Evolutionary conservation across 2,329 filamentous ascomycete species (phyloP).

Genomic region (Fusarium sp.): DNA sequence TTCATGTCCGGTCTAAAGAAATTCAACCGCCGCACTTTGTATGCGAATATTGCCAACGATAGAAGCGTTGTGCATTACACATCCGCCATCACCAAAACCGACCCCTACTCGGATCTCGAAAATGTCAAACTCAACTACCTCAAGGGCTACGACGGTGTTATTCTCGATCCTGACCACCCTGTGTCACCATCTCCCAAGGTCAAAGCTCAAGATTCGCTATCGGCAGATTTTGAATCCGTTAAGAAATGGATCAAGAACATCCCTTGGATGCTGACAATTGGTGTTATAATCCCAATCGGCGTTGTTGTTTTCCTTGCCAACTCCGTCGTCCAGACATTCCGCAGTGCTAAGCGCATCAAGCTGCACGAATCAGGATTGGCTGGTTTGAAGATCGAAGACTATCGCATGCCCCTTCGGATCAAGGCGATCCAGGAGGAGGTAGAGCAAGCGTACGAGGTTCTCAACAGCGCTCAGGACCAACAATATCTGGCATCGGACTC

Average conservation of each 20-base stretch:
- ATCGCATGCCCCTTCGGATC: constrained; percentile 80
- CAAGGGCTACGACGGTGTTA: constrained; percentile 76
- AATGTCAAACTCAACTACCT: constrained; percentile 78
- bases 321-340: constrained; percentile 78
- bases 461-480: constrained; percentile 75
- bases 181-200: constrained; percentile 60
- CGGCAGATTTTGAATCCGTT: constrained; percentile 48
- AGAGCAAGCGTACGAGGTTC: constrained; percentile 80
- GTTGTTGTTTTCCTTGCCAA: constrained; percentile 78
- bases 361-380: constrained; percentile 78
- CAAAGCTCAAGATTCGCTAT: constrained; percentile 43
- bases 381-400: constrained; percentile 74
- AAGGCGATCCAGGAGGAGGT: constrained; percentile 80
- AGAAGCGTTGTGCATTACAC: constrained; percentile 85
- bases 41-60: constrained; percentile 90
- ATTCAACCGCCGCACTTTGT: constrained; percentile 82
- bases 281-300: constrained; percentile 79
- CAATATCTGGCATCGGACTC: constrained; percentile 74
- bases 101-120: constrained; percentile 78
- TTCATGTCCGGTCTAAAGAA: constrained; percentile 82
- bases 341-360: constrained; percentile 78
- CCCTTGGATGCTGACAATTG: constrained; percentile 72
- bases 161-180: constrained; percentile 76
- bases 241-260: constrained; percentile 60
- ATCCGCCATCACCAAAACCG: constrained; percentile 77